Percentiles rank a stretch among this genome's conserved stretches.
Conservation (phyloP, 2,329 filamentous ascomycete species). For the Calonectria pseudoreteaudii region DNA sequence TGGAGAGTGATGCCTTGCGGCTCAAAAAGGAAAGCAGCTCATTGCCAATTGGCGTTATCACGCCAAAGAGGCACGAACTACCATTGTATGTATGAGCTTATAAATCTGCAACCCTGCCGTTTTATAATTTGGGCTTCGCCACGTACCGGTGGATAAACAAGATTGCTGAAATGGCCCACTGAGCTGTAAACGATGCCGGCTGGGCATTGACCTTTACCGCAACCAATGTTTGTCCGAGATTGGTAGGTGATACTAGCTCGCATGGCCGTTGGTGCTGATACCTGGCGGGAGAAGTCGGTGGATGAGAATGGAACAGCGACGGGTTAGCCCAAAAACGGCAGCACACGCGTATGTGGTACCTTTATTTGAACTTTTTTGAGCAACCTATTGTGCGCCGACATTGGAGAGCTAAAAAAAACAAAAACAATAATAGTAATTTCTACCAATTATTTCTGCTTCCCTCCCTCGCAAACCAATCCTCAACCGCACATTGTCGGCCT, state of each 20-base stretch:
- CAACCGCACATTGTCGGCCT: background rate
- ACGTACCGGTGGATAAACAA: background rate
- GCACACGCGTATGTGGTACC: background rate
- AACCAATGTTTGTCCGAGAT: conserved; percentile 8
- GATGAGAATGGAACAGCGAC: conserved; percentile 26
- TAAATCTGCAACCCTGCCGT: background rate
- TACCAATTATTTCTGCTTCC: background rate
- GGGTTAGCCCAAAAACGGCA: background rate
- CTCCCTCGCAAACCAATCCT: background rate
- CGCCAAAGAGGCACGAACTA: background rate
- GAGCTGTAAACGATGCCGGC: background rate
- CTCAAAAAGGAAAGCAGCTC: conserved; percentile 8
- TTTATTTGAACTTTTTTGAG: background rate
- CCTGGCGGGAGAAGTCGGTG: conserved; percentile 41
- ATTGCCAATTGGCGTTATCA: conserved; percentile 5
- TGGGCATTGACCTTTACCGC: background rate
- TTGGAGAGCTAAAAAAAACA: background rate
- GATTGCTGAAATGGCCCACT: background rate
- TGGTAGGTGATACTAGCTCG: background rate
- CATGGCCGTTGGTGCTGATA: conserved; percentile 8
- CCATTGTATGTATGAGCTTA: background rate
- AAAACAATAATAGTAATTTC: background rate
- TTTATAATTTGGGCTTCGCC: background rate
- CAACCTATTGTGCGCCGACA: too few species aligned
- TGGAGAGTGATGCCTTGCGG: background rate